Evolutionary conservation across 257 asterid genomes (phyloP), one percentile per base, ranked within the genome.

Genomic region (Nemophila menziesii): DNA sequence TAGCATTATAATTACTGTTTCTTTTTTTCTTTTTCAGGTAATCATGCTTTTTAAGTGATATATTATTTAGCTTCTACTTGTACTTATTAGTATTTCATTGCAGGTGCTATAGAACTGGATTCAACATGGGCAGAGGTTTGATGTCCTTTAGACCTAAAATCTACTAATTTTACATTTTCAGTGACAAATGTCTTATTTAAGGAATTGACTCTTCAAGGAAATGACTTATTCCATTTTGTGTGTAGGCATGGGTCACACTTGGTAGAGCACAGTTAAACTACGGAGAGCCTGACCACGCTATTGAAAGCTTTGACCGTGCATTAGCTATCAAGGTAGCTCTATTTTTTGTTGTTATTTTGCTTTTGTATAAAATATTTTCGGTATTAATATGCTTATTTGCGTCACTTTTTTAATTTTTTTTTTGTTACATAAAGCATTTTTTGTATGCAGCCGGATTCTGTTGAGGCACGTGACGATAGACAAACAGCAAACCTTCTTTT

Each of bases 31-130:
- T 5, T 29, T 29, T 29, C 9, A 7, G 36, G 9, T 29, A 29
- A 10, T 29, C 9, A 7, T 26, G 6, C 9, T 13, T 36, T 37
- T 1, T 5, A 14, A 8, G 14, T 29, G 13, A 27, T 16, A 8
- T 26, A 20, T 3, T 16, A n/a, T n/a, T n/a, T n/a, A 18, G 33
- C 8, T 33, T 37, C 22, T 46, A 15, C 15, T 16, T n/a, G 19
- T 43, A 50, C 54, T 55, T 33, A 22, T 26, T 23, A 20, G 54
- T 46, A 52, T 16, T 56, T 56, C 52, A 46, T 69, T 59, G 39
- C 72, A 82, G 95, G 95, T 45, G 94, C 97, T 56, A 71, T 79
- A 55, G 93, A 77, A 64, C 55, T 86, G 86, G 93, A 82, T 45
- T 87, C 95, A 23, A 48, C 40, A 46, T 86, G 95, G 97, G 86